Conservation (phyloP, 2,329 filamentous ascomycete genomes). For the Trichoderma citrinoviride region DNA sequence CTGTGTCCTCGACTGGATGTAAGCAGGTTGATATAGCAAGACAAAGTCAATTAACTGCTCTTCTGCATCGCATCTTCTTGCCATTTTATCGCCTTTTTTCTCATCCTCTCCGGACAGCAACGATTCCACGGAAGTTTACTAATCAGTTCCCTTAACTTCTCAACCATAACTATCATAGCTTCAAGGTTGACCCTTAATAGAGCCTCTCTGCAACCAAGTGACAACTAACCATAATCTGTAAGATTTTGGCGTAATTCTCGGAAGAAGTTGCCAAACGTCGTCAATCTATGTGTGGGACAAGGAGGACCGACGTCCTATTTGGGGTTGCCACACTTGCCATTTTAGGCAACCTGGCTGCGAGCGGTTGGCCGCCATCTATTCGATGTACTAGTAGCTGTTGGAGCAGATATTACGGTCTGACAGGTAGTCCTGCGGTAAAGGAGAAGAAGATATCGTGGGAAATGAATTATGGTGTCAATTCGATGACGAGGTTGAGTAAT, state of each 20-base stretch:
- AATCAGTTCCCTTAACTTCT: no score
- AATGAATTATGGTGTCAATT: neutral
- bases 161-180: neutral
- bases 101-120: no score
- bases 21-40: no score
- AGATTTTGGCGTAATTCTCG: neutral
- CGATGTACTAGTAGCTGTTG: neutral
- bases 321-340: neutral
- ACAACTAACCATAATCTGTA: neutral
- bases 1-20: neutral
- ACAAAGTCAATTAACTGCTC: no score
- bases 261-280: neutral
- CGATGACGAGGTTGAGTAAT: neutral
- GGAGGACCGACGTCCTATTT: conserved; percentile 1
- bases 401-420: neutral
- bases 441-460: neutral
- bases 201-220: no score
- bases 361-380: neutral
- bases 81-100: no score
- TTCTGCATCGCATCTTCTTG: no score
- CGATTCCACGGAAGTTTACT: no score
- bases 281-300: neutral
- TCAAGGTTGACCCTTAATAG: no score
- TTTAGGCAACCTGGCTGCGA: neutral
- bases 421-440: neutral